Conservation (phyloP, 208 protist species). For the Acanthamoeba triangularis region DNA sequence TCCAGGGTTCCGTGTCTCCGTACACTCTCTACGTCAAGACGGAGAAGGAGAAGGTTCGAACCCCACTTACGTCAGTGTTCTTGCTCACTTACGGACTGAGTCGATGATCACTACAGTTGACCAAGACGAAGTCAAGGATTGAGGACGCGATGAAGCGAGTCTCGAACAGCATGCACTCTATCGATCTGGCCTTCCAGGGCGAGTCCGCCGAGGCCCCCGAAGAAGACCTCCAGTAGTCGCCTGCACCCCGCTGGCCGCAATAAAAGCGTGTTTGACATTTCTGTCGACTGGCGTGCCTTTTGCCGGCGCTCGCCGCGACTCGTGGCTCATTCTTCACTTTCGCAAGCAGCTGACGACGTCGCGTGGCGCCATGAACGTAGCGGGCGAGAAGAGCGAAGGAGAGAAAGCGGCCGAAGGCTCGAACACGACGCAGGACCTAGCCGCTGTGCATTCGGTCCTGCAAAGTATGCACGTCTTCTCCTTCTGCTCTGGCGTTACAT, state of each 20-base stretch:
- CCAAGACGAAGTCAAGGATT: neutral
- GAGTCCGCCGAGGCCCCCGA: neutral
- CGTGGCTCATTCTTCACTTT: too few relatives aligned
- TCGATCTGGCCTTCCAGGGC: constrained; percentile 1
- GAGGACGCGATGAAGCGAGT: constrained; percentile 27
- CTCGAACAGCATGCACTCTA: neutral
- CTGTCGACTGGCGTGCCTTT: neutral
- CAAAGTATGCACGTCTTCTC: too few relatives aligned
- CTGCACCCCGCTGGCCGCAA: neutral
- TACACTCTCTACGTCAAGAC: constrained; percentile 61
- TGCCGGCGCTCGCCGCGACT: neutral
- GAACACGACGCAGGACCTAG: too few relatives aligned
- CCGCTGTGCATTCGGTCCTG: too few relatives aligned
- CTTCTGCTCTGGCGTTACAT: too few relatives aligned
- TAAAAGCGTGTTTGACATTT: neutral
- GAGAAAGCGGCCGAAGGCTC: too few relatives aligned
- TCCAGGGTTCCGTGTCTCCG: neutral
- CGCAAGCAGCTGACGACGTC: too few relatives aligned
- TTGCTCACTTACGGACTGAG: neutral
- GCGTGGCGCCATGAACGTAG: too few relatives aligned
- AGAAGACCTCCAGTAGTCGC: neutral
- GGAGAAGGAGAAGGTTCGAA: constrained; percentile 19
- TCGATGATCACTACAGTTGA: neutral
- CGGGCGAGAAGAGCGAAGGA: too few relatives aligned
- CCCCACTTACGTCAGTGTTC: too few relatives aligned